Evolutionary conservation across 2,329 filamentous ascomycete genomes (phyloP).

Genomic region (Helicocarpus griseus): DNA sequence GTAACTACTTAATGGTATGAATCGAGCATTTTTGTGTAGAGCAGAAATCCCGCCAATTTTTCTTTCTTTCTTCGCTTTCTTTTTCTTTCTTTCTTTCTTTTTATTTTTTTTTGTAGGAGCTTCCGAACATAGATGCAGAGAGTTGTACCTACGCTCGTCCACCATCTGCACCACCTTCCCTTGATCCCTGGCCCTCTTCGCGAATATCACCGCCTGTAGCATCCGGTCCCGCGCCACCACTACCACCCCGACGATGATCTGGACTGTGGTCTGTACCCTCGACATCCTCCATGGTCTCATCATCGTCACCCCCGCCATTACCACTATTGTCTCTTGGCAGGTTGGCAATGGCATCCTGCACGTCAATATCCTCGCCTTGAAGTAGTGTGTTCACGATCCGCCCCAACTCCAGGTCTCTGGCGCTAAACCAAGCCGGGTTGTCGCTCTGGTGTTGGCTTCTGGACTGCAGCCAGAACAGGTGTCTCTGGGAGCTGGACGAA

Average conservation of each 20-base stretch:
- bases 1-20: constrained; percentile 10
- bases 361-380: constrained; percentile 80
- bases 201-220: constrained; percentile 87
- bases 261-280: constrained; percentile 52
- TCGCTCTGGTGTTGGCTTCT: constrained; percentile 64
- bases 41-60: neutral
- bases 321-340: constrained; percentile 43
- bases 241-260: constrained; percentile 49
- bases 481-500: constrained; percentile 76
- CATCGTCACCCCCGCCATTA: constrained; percentile 52
- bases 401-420: constrained; percentile 76
- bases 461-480: constrained; percentile 95
- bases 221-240: constrained; percentile 73
- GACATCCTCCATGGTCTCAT: constrained; percentile 71
- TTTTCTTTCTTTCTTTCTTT: neutral
- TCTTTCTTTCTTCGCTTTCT: neutral
- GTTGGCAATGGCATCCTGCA: constrained; percentile 60
- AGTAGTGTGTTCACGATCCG: constrained; percentile 76
- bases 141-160: constrained; percentile 94
- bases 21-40: neutral
- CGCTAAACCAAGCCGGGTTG: constrained; percentile 71
- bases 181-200: constrained; percentile 76
- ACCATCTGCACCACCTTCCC: constrained; percentile 91
- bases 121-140: constrained; percentile 17
- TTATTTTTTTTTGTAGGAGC: neutral